Conservation (phyloP, 2,329 filamentous ascomycete genomes). For the Scedosporium apiospermum region DNA sequence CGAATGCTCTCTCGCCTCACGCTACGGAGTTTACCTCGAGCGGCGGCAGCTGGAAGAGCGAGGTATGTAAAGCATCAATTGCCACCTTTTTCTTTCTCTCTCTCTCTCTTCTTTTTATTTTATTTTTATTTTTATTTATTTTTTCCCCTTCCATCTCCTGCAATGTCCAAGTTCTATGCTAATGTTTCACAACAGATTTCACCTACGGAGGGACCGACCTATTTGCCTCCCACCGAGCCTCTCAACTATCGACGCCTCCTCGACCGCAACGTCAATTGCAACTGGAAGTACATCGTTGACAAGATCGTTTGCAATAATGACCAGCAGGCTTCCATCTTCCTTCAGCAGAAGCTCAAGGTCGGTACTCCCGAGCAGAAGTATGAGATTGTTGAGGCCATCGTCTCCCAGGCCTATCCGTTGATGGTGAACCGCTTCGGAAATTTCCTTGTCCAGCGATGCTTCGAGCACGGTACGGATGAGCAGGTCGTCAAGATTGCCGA, state of each 20-base stretch:
- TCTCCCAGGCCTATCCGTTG: conserved; percentile 84
- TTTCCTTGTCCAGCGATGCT: conserved; percentile 96
- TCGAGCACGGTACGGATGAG: conserved; percentile 92
- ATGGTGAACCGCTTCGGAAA: conserved; percentile 99
- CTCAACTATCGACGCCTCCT: conserved; percentile 93
- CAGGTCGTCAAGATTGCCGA: conserved; percentile 93
- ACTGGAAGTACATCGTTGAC: conserved; percentile 99
- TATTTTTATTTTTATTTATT: too few species aligned
- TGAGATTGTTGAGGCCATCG: conserved; percentile 93
- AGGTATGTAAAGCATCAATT: conserved; percentile 28
- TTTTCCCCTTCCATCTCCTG: conserved; percentile 6
- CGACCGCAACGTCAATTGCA: conserved; percentile 92
- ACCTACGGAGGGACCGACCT: conserved; percentile 57
- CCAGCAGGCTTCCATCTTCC: conserved; percentile 96
- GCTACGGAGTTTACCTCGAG: conserved; percentile 63
- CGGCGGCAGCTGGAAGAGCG: conserved; percentile 40
- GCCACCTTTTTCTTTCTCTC: background rate
- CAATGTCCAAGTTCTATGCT: background rate
- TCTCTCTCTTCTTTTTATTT: conserved; percentile 8
- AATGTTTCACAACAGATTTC: conserved; percentile 26
- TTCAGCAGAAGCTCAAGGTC: conserved; percentile 98
- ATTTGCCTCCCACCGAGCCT: conserved; percentile 78
- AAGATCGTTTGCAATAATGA: conserved; percentile 99
- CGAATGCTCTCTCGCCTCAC: conserved; percentile 61
- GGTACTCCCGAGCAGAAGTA: conserved; percentile 92